A percentile compares a stretch with the other conserved stretches of the same genome.
Conservation (phyloP, 345 rosid genomes). For the thale cress (Arabidopsis thaliana) region TAIR10.1 NC_003071.7:12060001-12060500, state of each 20-base stretch:
- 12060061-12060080: background rate
- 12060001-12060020: background rate
- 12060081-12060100: background rate
- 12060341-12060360: conserved; percentile 93
- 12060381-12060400: conserved; percentile 84
- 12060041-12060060: background rate
- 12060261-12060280: conserved; percentile 10
- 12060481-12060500: background rate
- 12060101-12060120: background rate
- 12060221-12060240: conserved; percentile 1
- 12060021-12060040: background rate
- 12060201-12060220: conserved; percentile 3
- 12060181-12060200: background rate
- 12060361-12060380: conserved; percentile 80
- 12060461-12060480: background rate
- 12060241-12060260: background rate
- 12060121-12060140: conserved; percentile 5
- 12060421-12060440: background rate
- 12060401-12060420: conserved; percentile 39
- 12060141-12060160: conserved; percentile 8
- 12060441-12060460: background rate
- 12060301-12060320: conserved; percentile 83
- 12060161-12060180: background rate
- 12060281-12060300: conserved; percentile 38
- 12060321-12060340: conserved; percentile 86